Conservation (phyloP, 2,329 filamentous ascomycete species). For the Colletotrichum caudatum region DNA sequence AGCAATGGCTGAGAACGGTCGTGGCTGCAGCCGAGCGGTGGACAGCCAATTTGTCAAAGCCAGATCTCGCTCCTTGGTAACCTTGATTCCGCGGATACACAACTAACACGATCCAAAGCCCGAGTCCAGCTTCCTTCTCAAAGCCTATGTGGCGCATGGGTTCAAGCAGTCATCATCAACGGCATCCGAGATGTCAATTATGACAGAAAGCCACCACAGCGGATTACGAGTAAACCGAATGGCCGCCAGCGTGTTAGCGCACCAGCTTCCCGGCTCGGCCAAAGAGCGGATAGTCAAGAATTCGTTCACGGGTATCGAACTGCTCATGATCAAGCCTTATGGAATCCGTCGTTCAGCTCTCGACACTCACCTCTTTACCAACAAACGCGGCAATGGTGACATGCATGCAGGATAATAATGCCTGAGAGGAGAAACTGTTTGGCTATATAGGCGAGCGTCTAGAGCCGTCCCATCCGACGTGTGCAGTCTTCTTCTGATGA, state of each 20-base stretch:
- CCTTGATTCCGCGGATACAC: background rate
- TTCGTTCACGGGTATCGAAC: slow-evolving; percentile 1
- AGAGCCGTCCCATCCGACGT: slow-evolving; percentile 2
- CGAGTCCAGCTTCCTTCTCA: background rate
- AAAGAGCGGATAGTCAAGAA: background rate
- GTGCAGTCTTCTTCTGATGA: slow-evolving; percentile 9
- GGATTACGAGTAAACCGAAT: slow-evolving; percentile 2
- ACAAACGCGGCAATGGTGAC: background rate
- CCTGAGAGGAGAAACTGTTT: background rate
- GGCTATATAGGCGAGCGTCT: background rate
- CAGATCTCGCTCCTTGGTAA: background rate
- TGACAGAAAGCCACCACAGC: slow-evolving; percentile 13
- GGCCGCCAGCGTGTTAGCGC: slow-evolving; percentile 5
- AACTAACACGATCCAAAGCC: slow-evolving; percentile 19
- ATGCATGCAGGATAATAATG: background rate
- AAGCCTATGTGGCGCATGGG: slow-evolving; percentile 12
- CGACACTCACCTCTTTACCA: background rate
- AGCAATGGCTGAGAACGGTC: background rate
- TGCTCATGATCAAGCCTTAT: slow-evolving; percentile 3
- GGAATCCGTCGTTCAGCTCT: background rate
- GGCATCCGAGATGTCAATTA: slow-evolving; percentile 11
- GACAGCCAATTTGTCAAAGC: background rate
- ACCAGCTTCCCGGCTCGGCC: background rate
- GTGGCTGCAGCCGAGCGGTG: background rate
- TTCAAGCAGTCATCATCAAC: slow-evolving; percentile 6